Conservation (phyloP, 768 basidiomycete genomes). For the Chalciporus pseudorubinellus region DNA sequence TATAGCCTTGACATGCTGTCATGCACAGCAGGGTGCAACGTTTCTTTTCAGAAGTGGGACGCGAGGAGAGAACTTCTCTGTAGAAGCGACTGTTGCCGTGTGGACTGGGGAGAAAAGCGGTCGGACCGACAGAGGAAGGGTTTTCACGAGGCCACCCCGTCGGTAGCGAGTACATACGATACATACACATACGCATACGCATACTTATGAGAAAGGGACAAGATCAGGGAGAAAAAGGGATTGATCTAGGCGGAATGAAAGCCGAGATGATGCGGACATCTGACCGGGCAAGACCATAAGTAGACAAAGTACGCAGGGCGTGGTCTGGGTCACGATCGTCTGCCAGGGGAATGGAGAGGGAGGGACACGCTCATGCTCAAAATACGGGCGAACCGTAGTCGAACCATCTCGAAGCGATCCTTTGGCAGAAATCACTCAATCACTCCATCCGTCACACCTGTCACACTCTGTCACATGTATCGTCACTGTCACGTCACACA, state of each 20-base stretch:
- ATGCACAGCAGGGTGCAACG: constrained; percentile 22
- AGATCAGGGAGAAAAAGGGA: not conserved
- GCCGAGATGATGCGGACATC: not conserved
- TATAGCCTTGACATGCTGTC: constrained; percentile 24
- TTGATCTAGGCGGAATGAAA: no score
- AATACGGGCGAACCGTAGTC: no score
- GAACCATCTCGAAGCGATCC: constrained; percentile 9
- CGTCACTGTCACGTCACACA: constrained; percentile 10
- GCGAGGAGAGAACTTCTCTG: constrained; percentile 17
- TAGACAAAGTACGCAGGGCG: constrained; percentile 10
- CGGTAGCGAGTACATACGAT: not conserved
- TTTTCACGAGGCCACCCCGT: not conserved
- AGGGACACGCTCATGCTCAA: no score
- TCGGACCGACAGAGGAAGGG: not conserved
- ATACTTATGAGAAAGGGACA: no score
- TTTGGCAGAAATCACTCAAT: constrained; percentile 34
- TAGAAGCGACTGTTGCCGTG: not conserved
- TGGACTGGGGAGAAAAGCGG: not conserved
- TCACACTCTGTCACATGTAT: constrained; percentile 9
- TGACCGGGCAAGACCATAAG: not conserved
- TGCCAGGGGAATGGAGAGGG: no score
- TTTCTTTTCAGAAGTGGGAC: constrained; percentile 1
- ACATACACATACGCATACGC: no score
- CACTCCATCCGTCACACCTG: no score
- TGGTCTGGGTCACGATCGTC: not conserved